phyloP scores from a whole-genome alignment of 495 filamentous ascomycete genomes.

The Penicillium lividum region DNA sequence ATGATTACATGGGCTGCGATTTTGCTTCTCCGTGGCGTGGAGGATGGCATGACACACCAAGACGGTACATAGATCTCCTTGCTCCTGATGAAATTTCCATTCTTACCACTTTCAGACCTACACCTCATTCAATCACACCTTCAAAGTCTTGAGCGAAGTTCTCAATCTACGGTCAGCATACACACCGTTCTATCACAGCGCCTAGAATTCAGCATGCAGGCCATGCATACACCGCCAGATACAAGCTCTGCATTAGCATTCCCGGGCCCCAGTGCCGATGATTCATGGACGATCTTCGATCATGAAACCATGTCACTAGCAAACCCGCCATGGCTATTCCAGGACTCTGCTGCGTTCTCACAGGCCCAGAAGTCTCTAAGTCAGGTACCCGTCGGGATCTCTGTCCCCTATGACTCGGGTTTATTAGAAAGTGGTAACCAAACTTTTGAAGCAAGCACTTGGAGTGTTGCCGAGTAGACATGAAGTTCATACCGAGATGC shows the following conservation, averaged over 20 bases:
- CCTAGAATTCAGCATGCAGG: slow-evolving; percentile 38
- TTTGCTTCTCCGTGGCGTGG: slow-evolving; percentile 40
- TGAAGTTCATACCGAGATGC: too few relatives aligned
- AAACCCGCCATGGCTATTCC: slow-evolving; percentile 33
- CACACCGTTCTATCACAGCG: slow-evolving; percentile 34
- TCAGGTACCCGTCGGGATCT: not conserved
- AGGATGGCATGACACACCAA: slow-evolving; percentile 41
- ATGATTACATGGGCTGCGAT: slow-evolving; percentile 47
- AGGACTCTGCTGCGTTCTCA: slow-evolving; percentile 19
- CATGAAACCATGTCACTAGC: slow-evolving; percentile 40
- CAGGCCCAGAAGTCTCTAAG: slow-evolving; percentile 6
- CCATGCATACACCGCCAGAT: slow-evolving; percentile 41
- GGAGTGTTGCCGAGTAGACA: slow-evolving; percentile 1
- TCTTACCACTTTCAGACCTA: slow-evolving; percentile 27
- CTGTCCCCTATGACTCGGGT: slow-evolving; percentile 15
- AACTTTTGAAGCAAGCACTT: slow-evolving; percentile 13
- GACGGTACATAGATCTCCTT: slow-evolving; percentile 26
- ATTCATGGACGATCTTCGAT: slow-evolving; percentile 44
- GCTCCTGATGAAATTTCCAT: not conserved
- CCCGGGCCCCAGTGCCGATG: slow-evolving; percentile 24
- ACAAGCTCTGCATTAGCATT: slow-evolving; percentile 27
- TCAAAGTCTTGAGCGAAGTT: slow-evolving; percentile 31
- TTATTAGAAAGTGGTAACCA: slow-evolving; percentile 7
- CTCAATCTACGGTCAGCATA: slow-evolving; percentile 34
- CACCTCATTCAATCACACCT: slow-evolving; percentile 37